A percentile compares a stretch with the other conserved stretches of the same genome.
These are phyloP conservation scores for Whalleya microplaca DNA, from an alignment of 2,329 filamentous ascomycete species.

Conservation along the genomic window DNA sequence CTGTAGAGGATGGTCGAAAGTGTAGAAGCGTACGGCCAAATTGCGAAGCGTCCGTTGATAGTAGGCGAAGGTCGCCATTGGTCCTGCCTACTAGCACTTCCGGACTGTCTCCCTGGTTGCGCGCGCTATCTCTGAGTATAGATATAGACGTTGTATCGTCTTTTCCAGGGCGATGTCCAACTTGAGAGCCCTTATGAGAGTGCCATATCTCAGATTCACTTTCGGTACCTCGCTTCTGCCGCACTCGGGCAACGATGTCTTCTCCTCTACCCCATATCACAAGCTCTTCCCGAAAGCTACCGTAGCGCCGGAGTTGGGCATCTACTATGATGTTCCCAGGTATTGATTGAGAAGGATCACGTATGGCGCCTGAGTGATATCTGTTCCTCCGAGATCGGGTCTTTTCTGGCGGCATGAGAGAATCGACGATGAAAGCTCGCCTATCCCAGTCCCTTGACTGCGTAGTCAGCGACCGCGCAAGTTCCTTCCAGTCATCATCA, in stretches of 20 bases:
- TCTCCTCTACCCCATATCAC: constrained; percentile 57
- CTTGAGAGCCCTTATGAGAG: constrained; percentile 41
- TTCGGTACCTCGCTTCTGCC: constrained; percentile 31
- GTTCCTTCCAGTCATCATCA: constrained; percentile 30
- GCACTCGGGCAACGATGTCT: constrained; percentile 50
- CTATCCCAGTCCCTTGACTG: constrained; percentile 59
- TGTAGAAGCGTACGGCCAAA: constrained; percentile 37
- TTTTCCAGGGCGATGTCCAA: constrained; percentile 47
- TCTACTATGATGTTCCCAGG: constrained; percentile 54
- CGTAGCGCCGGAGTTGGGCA: constrained; percentile 42
- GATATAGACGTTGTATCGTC: constrained; percentile 55
- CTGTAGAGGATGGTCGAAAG: constrained; percentile 19
- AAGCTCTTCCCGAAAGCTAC: constrained; percentile 45
- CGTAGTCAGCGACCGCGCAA: constrained; percentile 53
- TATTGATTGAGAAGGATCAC: constrained; percentile 37
- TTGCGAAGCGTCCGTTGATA: constrained; percentile 42
- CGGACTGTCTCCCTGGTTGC: constrained; percentile 19
- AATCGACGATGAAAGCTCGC: constrained; percentile 46
- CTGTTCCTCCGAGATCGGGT: constrained; percentile 11
- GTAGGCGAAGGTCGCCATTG: constrained; percentile 51
- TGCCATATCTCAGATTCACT: constrained; percentile 40
- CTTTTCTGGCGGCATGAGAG: constrained; percentile 26
- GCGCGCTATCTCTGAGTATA: constrained; percentile 42
- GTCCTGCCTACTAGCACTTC: constrained; percentile 53
- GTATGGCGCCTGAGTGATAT: not conserved